These are phyloP conservation scores for Didymella arachidicola DNA, from an alignment of 2,329 filamentous ascomycete genomes.

Conservation along the genomic window DNA sequence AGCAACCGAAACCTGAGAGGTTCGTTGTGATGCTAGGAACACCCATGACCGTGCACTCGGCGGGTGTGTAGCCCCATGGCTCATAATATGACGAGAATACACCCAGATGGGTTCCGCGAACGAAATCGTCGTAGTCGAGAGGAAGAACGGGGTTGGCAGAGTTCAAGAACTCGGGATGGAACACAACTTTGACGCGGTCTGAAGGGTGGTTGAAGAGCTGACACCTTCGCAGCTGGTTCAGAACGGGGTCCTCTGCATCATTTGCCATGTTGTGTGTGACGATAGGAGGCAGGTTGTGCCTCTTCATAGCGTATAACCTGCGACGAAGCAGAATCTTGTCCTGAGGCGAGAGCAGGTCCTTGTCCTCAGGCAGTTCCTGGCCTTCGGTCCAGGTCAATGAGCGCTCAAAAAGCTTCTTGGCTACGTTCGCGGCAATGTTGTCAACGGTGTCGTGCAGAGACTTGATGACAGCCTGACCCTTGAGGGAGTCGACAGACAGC, in stretches of 20 bases:
- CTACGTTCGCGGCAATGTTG: constrained; percentile 90
- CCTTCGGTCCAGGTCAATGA: constrained; percentile 96
- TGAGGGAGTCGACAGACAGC: constrained; percentile 91
- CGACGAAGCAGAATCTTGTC: constrained; percentile 92
- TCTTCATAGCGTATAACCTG: constrained; percentile 95
- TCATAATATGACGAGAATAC: constrained; percentile 99
- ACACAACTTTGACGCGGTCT: constrained; percentile 96
- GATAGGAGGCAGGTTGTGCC: constrained; percentile 86
- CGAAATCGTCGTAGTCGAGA: constrained; percentile 97
- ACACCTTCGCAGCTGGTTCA: constrained; percentile 94
- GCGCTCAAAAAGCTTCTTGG: constrained; percentile 91
- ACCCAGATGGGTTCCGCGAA: constrained; percentile 93
- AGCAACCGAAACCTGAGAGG: constrained; percentile 95
- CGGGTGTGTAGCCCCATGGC: constrained; percentile 98
- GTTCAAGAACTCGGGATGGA: constrained; percentile 98
- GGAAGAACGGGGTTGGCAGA: constrained; percentile 94
- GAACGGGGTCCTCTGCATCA: constrained; percentile 88
- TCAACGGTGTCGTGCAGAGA: constrained; percentile 91
- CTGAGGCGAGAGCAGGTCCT: constrained; percentile 89
- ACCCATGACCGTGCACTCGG: constrained; percentile 98
- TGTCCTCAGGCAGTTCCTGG: constrained; percentile 91
- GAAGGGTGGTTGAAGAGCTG: constrained; percentile 96
- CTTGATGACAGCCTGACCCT: constrained; percentile 97
- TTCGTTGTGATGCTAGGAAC: constrained; percentile 98
- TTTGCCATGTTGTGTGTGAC: constrained; percentile 99